Conservation (phyloP, 2,329 filamentous ascomycete genomes). For the Claviceps spartinae region DNA sequence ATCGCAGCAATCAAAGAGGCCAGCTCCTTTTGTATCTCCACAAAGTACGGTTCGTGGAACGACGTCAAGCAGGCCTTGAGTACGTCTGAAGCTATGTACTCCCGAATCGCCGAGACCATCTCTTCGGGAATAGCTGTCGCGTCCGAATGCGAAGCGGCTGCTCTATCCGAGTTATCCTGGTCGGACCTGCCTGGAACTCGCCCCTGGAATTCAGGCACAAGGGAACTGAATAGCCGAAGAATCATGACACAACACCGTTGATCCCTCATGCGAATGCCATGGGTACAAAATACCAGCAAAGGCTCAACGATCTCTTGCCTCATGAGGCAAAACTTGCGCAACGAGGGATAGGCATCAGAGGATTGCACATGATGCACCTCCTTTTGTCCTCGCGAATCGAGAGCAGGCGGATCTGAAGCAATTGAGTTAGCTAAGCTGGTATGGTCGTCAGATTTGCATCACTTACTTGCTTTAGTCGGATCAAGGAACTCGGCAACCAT, state of each 20-base stretch:
- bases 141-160: constrained; percentile 14
- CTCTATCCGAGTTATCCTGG: constrained; percentile 15
- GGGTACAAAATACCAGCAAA: constrained; percentile 80
- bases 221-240: constrained; percentile 70
- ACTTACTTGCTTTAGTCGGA: constrained; percentile 51
- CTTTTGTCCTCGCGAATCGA: neutral
- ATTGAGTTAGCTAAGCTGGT: constrained; percentile 1
- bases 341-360: constrained; percentile 35
- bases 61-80: constrained; percentile 82
- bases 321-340: constrained; percentile 72
- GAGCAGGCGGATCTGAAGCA: constrained; percentile 1
- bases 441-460: neutral
- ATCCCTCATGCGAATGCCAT: constrained; percentile 81
- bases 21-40: constrained; percentile 87
- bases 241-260: constrained; percentile 78
- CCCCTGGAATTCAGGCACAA: constrained; percentile 61
- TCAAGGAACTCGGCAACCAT: constrained; percentile 86
- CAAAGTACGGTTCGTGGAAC: constrained; percentile 90
- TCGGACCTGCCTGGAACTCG: constrained; percentile 10
- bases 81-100: constrained; percentile 81
- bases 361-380: neutral
- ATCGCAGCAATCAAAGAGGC: constrained; percentile 79
- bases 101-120: constrained; percentile 57
- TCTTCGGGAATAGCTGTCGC: constrained; percentile 35
- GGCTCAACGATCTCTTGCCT: constrained; percentile 71